Evolutionary conservation across 768 basidiomycete species (phyloP), one percentile per base, ranked within the genome.

Genomic region (Jaapia argillacea): DNA sequence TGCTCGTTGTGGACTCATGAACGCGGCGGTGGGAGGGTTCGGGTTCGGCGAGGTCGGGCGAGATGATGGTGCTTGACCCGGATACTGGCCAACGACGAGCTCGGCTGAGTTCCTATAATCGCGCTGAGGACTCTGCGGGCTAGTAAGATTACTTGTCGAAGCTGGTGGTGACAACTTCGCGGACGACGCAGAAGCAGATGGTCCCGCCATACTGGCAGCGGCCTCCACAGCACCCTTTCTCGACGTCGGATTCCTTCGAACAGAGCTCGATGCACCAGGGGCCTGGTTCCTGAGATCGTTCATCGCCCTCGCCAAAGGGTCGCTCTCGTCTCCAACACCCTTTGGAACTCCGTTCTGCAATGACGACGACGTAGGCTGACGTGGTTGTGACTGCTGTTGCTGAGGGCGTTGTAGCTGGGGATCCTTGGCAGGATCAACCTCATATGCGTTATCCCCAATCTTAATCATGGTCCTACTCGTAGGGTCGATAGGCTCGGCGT

Each of bases 51-150:
- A 88, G 3, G 74, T 52, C 0, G 92, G 74, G 24, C 88, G 78
- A 4, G 87, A 88, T 0, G 68, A 57, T 2, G 67, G 52, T 6
- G 74, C 66, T n/a, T 48, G 51, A 4, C 39, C 13, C 0, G 89
- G 90, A 50, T 85, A 83, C 0, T 69, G 59, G 14, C 88, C 89
- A n/a, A 92, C 85, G 24, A 92, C 72, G 31, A 78, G 50, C 45
- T 91, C 80, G 0, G 85, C 89, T 16, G 79, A 81, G 43, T 77
- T 76, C 40, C 79, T 72, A 53, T 86, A 90, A 58, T 90, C 85
- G 21, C 75, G 69, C 14, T 51, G 46, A 24, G 51, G 49, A n/a
- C 27, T 41, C 12, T 45, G 39, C 3, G 55, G 50, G 1, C 56
- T 54, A 24, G 50, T 48, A 5, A 47, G 36, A n/a, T 42, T 53